Base-by-base conservation (phyloP, 192 early-diverging fungal genomes). In the Gigaspora rosea region DNA sequence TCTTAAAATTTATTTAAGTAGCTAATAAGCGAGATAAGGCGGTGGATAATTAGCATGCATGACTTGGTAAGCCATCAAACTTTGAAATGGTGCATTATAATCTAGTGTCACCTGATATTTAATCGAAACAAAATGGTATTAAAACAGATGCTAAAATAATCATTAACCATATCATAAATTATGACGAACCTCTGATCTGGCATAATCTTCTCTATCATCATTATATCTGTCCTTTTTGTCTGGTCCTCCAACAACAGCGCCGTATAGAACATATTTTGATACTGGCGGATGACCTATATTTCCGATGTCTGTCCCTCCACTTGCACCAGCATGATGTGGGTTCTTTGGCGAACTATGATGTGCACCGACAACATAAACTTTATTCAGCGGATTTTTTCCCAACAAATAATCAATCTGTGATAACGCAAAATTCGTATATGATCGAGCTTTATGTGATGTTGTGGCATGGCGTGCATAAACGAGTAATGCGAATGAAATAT, bases 241-340 rank as follows among this genome's bases (percentile, higher is more conserved):
- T 1, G 89, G 89, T 51, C 89, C 89, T n/a, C 87, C 87, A 16
- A 89, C 87, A 22, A 90, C 66, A 11, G 85, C 86, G 15, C 89
- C 89, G 70, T 87, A 88, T 20, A 90, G 78, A 0, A 85, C 71
- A 58, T 87, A 72, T 18, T 67, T 35, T 46, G 82, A 81, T 12
- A 52, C 68, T 4, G 71, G 58, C 27, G 88, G 88, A 4, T 27
- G 48, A 41, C 81, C 69, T 13, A 86, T 81, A 20, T 86, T 83
- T 22, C 35, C 59, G 8, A 80, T 81, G 49, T 82, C 76, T 7
- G 68, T 80, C 15, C 88, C 88, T 15, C 89, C 89, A 7, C 87
- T 83, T 1, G 89, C 88, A 41, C 81, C 74, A 32, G 87, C 86
- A 72, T 89, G 87, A 74, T 89, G 88, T 51, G 87, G 86, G 48